These are phyloP conservation scores for Tubosaeta sp. DNA, from an alignment of 768 basidiomycete genomes.

Conservation along the genomic window DNA sequence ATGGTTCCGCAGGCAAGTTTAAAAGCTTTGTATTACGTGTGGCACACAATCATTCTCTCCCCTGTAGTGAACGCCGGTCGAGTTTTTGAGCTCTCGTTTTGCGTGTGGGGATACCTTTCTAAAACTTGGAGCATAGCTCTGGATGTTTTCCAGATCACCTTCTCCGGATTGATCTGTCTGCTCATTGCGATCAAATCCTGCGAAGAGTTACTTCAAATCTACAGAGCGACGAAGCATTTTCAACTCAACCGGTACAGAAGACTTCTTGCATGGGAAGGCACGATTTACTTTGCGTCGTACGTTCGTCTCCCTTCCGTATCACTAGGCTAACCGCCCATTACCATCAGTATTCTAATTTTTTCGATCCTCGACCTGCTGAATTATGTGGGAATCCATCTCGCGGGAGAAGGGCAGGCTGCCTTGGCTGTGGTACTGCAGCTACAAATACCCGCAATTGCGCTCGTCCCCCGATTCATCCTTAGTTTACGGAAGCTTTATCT, in stretches of 20 bases:
- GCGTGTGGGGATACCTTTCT: background rate
- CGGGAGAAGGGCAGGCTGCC: background rate
- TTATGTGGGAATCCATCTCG: background rate
- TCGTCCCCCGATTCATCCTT: background rate
- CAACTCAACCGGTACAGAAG: background rate
- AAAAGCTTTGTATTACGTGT: no score
- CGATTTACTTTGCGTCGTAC: background rate
- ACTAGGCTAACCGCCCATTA: background rate
- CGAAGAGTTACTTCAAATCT: background rate
- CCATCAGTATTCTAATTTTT: background rate
- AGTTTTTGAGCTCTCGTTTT: background rate
- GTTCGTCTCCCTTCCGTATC: background rate
- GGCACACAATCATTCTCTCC: background rate
- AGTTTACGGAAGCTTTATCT: background rate
- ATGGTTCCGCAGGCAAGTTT: background rate
- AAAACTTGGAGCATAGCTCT: background rate
- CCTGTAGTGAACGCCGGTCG: background rate
- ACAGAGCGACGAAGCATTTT: background rate
- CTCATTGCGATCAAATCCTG: background rate
- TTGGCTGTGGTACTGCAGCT: background rate
- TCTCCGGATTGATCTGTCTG: background rate
- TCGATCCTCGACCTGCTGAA: background rate
- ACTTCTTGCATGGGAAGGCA: background rate
- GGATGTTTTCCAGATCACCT: background rate
- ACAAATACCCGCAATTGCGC: background rate